Percentiles rank a stretch among this genome's conserved stretches.
Evolutionary conservation across 2,329 filamentous ascomycete genomes (phyloP).

Genomic region (Magnaporthiopsis incrustans): DNA sequence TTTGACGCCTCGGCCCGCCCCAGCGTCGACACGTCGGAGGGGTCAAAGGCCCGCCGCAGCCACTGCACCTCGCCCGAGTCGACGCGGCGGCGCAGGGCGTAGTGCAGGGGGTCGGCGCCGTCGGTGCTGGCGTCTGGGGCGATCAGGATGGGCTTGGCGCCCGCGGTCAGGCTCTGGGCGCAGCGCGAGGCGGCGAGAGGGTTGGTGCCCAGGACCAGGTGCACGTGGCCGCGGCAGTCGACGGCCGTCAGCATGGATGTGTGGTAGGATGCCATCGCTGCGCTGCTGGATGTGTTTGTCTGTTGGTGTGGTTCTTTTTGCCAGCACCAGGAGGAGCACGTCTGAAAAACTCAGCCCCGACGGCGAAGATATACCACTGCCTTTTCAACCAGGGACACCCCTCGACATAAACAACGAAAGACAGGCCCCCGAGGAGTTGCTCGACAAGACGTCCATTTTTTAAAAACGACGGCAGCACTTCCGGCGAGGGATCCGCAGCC

Average conservation of each 20-base stretch:
- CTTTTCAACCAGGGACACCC: neutral
- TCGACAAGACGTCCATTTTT: neutral
- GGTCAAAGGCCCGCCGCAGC: slow-evolving; percentile 58
- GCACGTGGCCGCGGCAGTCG: slow-evolving; percentile 62
- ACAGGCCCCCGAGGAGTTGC: neutral
- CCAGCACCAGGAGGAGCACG: too few species aligned
- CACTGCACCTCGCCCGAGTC: slow-evolving; percentile 60
- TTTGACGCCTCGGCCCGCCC: slow-evolving; percentile 71
- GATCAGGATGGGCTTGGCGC: slow-evolving; percentile 73
- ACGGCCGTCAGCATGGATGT: slow-evolving; percentile 62
- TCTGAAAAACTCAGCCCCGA: too few species aligned
- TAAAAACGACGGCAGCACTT: neutral
- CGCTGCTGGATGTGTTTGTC: neutral
- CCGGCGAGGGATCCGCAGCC: too few species aligned
- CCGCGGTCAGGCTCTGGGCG: slow-evolving; percentile 69
- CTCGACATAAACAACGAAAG: neutral
- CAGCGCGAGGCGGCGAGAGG: slow-evolving; percentile 81
- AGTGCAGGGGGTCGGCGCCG: slow-evolving; percentile 40
- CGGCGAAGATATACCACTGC: neutral
- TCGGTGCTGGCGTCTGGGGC: slow-evolving; percentile 45
- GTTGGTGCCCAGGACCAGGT: slow-evolving; percentile 81
- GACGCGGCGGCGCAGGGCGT: slow-evolving; percentile 52
- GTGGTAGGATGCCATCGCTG: slow-evolving; percentile 13
- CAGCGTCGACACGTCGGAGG: slow-evolving; percentile 63
- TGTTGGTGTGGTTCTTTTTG: too few species aligned